phyloP scores from a whole-genome alignment of 2,329 filamentous ascomycete genomes.

The Orbilia javanica region DNA sequence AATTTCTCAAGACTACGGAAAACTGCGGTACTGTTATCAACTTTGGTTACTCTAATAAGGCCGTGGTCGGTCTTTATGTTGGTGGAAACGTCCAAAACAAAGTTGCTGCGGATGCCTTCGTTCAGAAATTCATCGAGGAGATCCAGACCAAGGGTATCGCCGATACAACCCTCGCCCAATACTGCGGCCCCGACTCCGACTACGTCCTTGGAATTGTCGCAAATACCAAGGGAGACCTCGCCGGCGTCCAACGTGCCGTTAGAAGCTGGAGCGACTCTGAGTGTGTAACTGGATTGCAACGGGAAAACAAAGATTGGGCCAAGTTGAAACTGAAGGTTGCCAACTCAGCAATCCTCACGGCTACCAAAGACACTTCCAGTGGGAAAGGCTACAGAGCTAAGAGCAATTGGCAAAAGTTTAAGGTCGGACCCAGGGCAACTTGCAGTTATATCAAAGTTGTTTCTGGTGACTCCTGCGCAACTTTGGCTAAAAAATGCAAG shows the following conservation, averaged over 20 bases:
- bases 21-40: constrained; percentile 22
- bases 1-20: background rate
- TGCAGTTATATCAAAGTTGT: constrained; percentile 28
- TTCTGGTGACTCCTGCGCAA: constrained; percentile 60
- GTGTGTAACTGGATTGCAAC: constrained; percentile 13
- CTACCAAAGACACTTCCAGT: background rate
- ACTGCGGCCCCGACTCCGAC: constrained; percentile 27
- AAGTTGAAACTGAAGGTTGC: constrained; percentile 22
- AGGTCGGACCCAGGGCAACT: constrained; percentile 3
- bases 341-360: constrained; percentile 1
- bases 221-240: constrained; percentile 19
- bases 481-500: constrained; percentile 62
- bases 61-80: constrained; percentile 19
- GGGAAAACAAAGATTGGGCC: constrained; percentile 5
- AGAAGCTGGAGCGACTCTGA: constrained; percentile 31
- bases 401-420: constrained; percentile 19
- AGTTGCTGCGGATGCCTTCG: constrained; percentile 14
- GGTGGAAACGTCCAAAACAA: constrained; percentile 22
- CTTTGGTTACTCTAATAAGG: constrained; percentile 26
- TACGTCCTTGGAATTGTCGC: constrained; percentile 29
- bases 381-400: constrained; percentile 6
- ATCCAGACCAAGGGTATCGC: constrained; percentile 22
- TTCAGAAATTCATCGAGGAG: constrained; percentile 28
- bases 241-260: constrained; percentile 16
- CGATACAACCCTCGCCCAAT: constrained; percentile 29